phyloP scores from a whole-genome alignment of 2,329 filamentous ascomycete species.

The Rutstroemia sp. region DNA sequence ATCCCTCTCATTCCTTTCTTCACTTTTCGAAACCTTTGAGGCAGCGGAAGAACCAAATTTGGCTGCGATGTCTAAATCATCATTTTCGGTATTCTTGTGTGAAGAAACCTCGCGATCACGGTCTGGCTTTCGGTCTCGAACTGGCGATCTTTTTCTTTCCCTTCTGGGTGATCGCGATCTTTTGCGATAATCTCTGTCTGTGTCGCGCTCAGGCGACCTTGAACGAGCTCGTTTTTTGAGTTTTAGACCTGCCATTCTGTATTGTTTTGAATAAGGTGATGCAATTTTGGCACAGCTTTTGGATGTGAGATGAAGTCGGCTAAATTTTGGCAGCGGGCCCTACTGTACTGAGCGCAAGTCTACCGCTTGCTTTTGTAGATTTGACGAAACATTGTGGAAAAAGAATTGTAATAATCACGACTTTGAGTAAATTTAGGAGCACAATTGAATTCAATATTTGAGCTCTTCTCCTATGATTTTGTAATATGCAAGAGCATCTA shows the following conservation, averaged over 20 bases:
- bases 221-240: constrained; percentile 8
- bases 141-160: constrained; percentile 37
- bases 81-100: constrained; percentile 24
- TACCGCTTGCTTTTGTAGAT: neutral
- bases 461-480: constrained; percentile 4
- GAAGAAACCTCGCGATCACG: constrained; percentile 42
- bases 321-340: neutral
- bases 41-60: constrained; percentile 23
- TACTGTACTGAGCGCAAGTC: neutral
- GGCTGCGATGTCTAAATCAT: constrained; percentile 27
- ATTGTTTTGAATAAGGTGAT: neutral
- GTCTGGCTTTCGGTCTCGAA: constrained; percentile 33
- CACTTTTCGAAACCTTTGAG: neutral
- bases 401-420: neutral
- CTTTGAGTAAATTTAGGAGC: neutral
- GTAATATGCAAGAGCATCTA: constrained; percentile 11
- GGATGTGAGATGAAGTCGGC: neutral
- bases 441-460: neutral
- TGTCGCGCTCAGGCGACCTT: constrained; percentile 6
- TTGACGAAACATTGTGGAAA: neutral
- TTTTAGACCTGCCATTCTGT: constrained; percentile 9
- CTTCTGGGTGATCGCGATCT: constrained; percentile 18
- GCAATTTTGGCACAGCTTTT: neutral
- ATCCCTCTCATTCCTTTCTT: constrained; percentile 7
- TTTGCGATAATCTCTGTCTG: constrained; percentile 5